Evolutionary conservation across 2,329 filamentous ascomycete species (phyloP).

Genomic region (Thermoascus crustaceus): DNA sequence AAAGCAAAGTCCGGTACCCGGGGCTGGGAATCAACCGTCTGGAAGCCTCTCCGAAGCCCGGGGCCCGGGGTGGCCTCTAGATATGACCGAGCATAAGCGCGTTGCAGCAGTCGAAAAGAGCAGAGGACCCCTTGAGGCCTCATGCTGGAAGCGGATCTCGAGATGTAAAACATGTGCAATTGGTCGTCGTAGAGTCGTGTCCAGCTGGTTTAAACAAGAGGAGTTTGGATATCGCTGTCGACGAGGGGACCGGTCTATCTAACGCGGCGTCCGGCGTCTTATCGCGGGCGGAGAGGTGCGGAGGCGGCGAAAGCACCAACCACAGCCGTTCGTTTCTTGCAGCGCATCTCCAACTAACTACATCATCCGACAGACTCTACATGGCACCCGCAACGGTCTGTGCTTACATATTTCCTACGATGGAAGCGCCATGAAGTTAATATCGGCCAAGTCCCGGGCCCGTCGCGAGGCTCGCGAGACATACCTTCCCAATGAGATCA

Average conservation of each 20-base stretch:
- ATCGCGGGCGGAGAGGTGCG: not conserved
- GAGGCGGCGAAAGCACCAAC: too few relatives aligned
- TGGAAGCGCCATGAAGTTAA: not conserved
- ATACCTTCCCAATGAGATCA: slow-evolving; percentile 48
- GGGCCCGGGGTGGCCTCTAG: slow-evolving; percentile 8
- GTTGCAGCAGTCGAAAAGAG: slow-evolving; percentile 20
- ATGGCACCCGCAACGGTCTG: not conserved
- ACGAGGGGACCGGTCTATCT: not conserved
- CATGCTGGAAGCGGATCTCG: too few relatives aligned
- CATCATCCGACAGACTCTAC: too few relatives aligned
- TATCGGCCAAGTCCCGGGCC: too few relatives aligned
- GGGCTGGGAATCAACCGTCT: slow-evolving; percentile 17
- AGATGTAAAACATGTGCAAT: too few relatives aligned
- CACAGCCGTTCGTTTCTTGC: too few relatives aligned
- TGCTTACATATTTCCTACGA: not conserved
- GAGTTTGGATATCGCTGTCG: not conserved
- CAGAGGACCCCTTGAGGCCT: slow-evolving; percentile 17
- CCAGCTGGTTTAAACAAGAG: not conserved
- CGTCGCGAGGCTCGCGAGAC: slow-evolving; percentile 7
- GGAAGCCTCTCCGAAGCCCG: slow-evolving; percentile 16
- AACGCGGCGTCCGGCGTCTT: not conserved
- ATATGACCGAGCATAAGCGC: slow-evolving; percentile 13
- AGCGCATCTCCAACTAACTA: too few relatives aligned
- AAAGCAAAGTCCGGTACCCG: slow-evolving; percentile 36
- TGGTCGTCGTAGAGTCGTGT: too few relatives aligned